Evolutionary conservation across 331 rosid species (phyloP).

Genomic region (Pyrus hybrid): DNA sequence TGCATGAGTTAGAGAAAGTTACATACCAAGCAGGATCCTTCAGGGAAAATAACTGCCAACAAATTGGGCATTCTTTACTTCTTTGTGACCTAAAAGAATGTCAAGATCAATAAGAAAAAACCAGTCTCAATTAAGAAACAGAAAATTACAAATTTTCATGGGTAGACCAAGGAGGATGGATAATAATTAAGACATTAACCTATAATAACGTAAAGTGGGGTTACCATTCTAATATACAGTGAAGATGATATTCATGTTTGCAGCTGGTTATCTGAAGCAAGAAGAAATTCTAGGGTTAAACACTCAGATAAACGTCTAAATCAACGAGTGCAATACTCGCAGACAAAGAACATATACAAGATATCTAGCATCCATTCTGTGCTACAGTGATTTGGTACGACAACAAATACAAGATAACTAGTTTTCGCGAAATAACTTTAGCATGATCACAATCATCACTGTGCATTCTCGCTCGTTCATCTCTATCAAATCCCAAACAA

Average conservation of each 20-base stretch:
- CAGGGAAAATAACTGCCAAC: constrained; percentile 74
- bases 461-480: not conserved
- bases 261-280: constrained; percentile 70
- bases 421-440: not conserved
- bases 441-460: not conserved
- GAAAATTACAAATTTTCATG: not conserved
- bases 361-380: not conserved
- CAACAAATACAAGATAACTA: not conserved
- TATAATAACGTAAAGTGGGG: not conserved
- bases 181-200: not conserved
- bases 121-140: not conserved
- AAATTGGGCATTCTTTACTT: constrained; percentile 92
- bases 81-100: constrained; percentile 44
- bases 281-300: not conserved
- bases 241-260: constrained; percentile 96
- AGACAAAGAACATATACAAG: not conserved
- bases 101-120: not conserved
- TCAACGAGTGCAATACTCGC: not conserved
- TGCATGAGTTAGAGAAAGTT: not conserved
- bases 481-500: not conserved
- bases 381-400: not conserved
- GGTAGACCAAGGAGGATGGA: not conserved
- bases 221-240: constrained; percentile 94
- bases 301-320: not conserved
- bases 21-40: constrained; percentile 74